These are phyloP conservation scores for Melocanna baccifera DNA, from an alignment of 176 grass and related monocot species.

Conservation along the genomic window DNA sequence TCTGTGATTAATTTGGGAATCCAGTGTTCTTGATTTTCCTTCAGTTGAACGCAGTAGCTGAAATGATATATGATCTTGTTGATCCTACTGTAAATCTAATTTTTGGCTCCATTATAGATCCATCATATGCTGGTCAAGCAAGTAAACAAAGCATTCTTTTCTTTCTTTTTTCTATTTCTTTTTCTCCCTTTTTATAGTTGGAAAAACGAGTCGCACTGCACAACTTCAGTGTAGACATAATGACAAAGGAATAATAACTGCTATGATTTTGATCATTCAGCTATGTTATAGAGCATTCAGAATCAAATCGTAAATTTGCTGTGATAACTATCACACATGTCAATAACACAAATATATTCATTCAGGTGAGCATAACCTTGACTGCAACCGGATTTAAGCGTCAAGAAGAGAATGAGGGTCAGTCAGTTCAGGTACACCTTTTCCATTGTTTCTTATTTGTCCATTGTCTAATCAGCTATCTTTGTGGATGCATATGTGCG, in stretches of 20 bases:
- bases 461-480: not conserved
- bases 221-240: not conserved
- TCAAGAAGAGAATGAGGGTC: not conserved
- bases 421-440: not conserved
- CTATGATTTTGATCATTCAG: not conserved
- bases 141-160: not conserved
- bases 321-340: not conserved
- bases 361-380: not conserved
- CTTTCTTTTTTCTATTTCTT: not conserved
- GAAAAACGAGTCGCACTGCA: not conserved
- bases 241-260: not conserved
- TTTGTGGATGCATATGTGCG: not conserved
- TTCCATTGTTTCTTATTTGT: not conserved
- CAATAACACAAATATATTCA: not conserved
- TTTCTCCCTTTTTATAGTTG: not conserved
- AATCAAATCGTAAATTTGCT: not conserved
- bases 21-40: not conserved
- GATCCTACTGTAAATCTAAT: constrained; percentile 61
- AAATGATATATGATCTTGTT: constrained; percentile 52
- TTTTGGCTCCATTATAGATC: constrained; percentile 53
- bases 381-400: not conserved
- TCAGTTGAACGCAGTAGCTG: constrained; percentile 55
- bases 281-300: not conserved
- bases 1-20: no score
- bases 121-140: constrained; percentile 49